These are phyloP conservation scores for Sugiyamaella sp. DNA, from an alignment of 1,139 yeast species.

Conservation along the genomic window DNA sequence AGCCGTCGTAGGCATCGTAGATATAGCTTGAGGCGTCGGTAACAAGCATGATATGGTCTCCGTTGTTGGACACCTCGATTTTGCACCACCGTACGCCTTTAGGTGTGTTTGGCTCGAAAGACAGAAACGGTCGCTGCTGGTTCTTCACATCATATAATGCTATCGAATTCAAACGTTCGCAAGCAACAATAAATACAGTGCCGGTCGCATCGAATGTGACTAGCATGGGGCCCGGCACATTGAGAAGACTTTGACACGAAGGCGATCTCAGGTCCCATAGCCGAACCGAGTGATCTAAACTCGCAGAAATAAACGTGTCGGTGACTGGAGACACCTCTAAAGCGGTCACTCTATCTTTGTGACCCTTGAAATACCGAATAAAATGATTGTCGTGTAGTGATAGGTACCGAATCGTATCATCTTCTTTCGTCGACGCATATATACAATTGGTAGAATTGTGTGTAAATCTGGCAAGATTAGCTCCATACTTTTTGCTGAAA, in stretches of 20 bases:
- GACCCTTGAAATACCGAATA: slow-evolving; percentile 85
- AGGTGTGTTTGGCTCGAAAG: slow-evolving; percentile 45
- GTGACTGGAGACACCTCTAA: slow-evolving; percentile 75
- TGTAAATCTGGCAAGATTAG: slow-evolving; percentile 82
- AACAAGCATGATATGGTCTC: slow-evolving; percentile 68
- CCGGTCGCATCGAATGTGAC: slow-evolving; percentile 85
- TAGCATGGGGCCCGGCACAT: slow-evolving; percentile 58
- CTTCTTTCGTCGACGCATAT: slow-evolving; percentile 81
- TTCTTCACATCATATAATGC: slow-evolving; percentile 63
- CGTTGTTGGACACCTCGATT: slow-evolving; percentile 82
- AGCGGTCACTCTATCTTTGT: slow-evolving; percentile 69
- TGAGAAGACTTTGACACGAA: slow-evolving; percentile 56
- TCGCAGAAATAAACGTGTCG: slow-evolving; percentile 68
- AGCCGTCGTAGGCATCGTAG: slow-evolving; percentile 73
- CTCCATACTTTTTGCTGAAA: slow-evolving; percentile 89
- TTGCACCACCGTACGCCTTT: slow-evolving; percentile 57
- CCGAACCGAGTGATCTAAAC: slow-evolving; percentile 78
- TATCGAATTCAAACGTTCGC: slow-evolving; percentile 50
- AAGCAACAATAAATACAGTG: slow-evolving; percentile 73
- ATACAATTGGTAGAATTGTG: slow-evolving; percentile 74
- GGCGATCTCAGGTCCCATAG: slow-evolving; percentile 79
- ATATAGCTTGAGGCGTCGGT: slow-evolving; percentile 62
- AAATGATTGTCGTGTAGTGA: slow-evolving; percentile 79
- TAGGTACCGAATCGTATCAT: slow-evolving; percentile 63
- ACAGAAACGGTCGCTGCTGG: slow-evolving; percentile 59